Conservation (phyloP, 202 grass and related monocot genomes). For the Brachypodium distachyon region DNA sequence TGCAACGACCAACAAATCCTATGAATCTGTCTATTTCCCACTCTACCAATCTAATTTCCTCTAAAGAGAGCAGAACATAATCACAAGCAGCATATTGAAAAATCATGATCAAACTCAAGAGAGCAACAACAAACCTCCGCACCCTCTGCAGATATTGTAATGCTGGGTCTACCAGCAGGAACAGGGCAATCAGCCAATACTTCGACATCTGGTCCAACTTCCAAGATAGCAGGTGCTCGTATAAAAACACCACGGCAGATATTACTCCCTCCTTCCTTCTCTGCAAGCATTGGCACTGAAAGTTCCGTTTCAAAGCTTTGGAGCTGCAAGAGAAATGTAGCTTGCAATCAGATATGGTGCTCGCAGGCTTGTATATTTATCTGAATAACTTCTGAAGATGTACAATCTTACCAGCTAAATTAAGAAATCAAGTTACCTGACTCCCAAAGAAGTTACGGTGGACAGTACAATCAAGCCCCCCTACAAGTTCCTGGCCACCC, state of each 20-base stretch:
- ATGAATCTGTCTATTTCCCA: background rate
- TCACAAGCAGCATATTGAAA: background rate
- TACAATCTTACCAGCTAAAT: background rate
- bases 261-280: slow-evolving; percentile 64
- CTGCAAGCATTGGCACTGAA: slow-evolving; percentile 70
- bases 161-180: slow-evolving; percentile 36
- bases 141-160: slow-evolving; percentile 34
- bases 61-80: background rate
- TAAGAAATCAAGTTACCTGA: slow-evolving; percentile 43
- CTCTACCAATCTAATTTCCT: background rate
- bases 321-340: slow-evolving; percentile 57
- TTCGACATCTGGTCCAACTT: slow-evolving; percentile 76
- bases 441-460: slow-evolving; percentile 96
- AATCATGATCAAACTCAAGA: background rate
- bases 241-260: slow-evolving; percentile 90
- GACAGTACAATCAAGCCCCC: slow-evolving; percentile 90
- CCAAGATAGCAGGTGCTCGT: slow-evolving; percentile 89
- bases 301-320: slow-evolving; percentile 91
- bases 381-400: background rate
- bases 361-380: background rate
- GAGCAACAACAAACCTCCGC: slow-evolving; percentile 43
- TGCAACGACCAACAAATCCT: background rate
- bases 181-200: slow-evolving; percentile 78
- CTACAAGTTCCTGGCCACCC: slow-evolving; percentile 86
- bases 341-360: slow-evolving; percentile 3